These are phyloP conservation scores for Fistulina hepatica DNA, from an alignment of 1,284 basidiomycete genomes.

Conservation along the genomic window DNA sequence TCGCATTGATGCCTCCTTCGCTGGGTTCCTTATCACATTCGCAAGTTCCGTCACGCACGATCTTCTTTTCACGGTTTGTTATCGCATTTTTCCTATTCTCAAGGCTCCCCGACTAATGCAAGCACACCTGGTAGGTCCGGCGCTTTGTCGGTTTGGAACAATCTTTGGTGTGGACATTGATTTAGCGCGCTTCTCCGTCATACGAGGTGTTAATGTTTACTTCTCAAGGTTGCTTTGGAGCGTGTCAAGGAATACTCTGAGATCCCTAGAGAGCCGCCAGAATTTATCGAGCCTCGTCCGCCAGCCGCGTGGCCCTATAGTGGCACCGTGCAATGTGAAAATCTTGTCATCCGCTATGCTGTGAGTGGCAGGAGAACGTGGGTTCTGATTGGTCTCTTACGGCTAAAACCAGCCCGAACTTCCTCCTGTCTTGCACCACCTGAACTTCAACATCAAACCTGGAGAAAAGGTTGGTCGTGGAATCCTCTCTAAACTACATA, in stretches of 20 bases:
- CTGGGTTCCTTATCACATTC: slow-evolving; percentile 80
- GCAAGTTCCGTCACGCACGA: slow-evolving; percentile 67
- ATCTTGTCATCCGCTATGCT: slow-evolving; percentile 81
- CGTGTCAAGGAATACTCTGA: slow-evolving; percentile 88
- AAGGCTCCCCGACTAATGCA: background rate
- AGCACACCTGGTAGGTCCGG: slow-evolving; percentile 18
- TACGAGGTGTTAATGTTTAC: no score
- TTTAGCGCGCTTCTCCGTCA: no score
- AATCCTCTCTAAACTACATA: background rate
- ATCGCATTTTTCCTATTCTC: slow-evolving; percentile 13
- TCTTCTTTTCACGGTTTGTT: slow-evolving; percentile 40
- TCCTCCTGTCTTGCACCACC: slow-evolving; percentile 75
- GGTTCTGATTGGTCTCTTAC: slow-evolving; percentile 3
- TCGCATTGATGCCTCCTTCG: slow-evolving; percentile 63
- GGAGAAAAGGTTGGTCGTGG: slow-evolving; percentile 50
- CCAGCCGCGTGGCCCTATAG: slow-evolving; percentile 69
- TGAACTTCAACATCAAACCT: slow-evolving; percentile 69
- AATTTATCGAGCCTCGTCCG: slow-evolving; percentile 81
- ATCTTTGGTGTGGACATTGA: slow-evolving; percentile 55
- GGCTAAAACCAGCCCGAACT: slow-evolving; percentile 50
- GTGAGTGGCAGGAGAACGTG: slow-evolving; percentile 40
- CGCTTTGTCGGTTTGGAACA: slow-evolving; percentile 74
- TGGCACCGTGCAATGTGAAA: slow-evolving; percentile 70
- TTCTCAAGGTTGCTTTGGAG: slow-evolving; percentile 73
- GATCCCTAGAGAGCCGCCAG: slow-evolving; percentile 63